Conservation (phyloP, 805 yeast genomes). For the Starmerella vitae region DNA sequence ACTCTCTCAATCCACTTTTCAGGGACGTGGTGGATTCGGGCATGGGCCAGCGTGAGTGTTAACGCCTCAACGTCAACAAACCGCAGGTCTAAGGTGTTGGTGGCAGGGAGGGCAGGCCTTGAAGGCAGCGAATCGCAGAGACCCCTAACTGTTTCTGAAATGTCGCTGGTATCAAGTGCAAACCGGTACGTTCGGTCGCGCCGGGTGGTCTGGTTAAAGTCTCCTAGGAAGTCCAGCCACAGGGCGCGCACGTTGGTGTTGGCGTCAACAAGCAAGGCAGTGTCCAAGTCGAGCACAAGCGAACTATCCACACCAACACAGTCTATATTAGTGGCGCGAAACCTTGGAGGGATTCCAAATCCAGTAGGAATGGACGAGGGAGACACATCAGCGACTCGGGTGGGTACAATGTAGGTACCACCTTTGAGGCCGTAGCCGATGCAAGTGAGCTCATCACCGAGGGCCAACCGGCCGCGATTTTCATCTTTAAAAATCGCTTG, state of each 20-base stretch:
- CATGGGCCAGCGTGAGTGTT: slow-evolving; percentile 53
- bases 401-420: slow-evolving; percentile 59
- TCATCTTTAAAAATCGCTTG: background rate
- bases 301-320: slow-evolving; percentile 62
- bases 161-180: slow-evolving; percentile 64
- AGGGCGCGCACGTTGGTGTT: slow-evolving; percentile 73
- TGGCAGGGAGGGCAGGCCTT: background rate
- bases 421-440: slow-evolving; percentile 64
- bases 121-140: slow-evolving; percentile 31
- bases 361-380: slow-evolving; percentile 56
- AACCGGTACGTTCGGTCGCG: slow-evolving; percentile 53
- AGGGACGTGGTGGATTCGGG: slow-evolving; percentile 76
- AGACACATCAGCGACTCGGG: slow-evolving; percentile 62
- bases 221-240: slow-evolving; percentile 77
- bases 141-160: slow-evolving; percentile 41
- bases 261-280: slow-evolving; percentile 64
- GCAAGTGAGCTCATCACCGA: slow-evolving; percentile 67
- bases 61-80: slow-evolving; percentile 71
- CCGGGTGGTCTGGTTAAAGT: slow-evolving; percentile 40
- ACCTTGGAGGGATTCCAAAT: slow-evolving; percentile 56
- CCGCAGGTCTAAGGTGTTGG: slow-evolving; percentile 29
- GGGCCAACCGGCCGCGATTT: slow-evolving; percentile 30
- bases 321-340: slow-evolving; percentile 73
- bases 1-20: slow-evolving; percentile 64
- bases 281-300: slow-evolving; percentile 51